phyloP scores from a whole-genome alignment of 176 grass and related monocot genomes.

The maize (Zea mays) region Zm-B73-REFERENCE-NAM-5.0 NC_050103.1:125683501-125684000 shows the following conservation, averaged over 20 bases:
- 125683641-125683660: neutral
- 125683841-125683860: too few relatives aligned
- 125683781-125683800: neutral
- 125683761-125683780: neutral
- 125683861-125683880: too few relatives aligned
- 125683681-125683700: neutral
- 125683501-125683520: slow-evolving; percentile 81
- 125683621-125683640: neutral
- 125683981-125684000: too few relatives aligned
- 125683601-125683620: neutral
- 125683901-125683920: too few relatives aligned
- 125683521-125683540: slow-evolving; percentile 30
- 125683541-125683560: too few relatives aligned
- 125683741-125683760: neutral
- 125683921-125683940: too few relatives aligned
- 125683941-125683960: too few relatives aligned
- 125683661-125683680: neutral
- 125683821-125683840: too few relatives aligned
- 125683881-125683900: too few relatives aligned
- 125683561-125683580: too few relatives aligned
- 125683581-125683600: too few relatives aligned
- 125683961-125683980: too few relatives aligned
- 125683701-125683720: neutral
- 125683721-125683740: neutral
- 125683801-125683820: neutral